Percentiles rank a stretch among this genome's conserved stretches.
Conservation (phyloP, 192 early-diverging fungal species). For the Backusella westeae region DNA sequence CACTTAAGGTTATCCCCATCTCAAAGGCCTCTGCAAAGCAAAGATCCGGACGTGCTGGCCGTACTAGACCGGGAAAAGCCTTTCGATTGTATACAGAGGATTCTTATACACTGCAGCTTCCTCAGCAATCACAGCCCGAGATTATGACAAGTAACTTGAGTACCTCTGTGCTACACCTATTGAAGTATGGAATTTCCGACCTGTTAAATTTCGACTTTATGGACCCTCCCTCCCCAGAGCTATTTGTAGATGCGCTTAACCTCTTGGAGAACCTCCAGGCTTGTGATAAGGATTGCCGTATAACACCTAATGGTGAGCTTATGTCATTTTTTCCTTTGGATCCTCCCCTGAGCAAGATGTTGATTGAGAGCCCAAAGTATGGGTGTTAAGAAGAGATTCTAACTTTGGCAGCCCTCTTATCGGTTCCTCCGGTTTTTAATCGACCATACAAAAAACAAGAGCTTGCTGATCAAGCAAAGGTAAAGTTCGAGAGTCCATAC, state of each 20-base stretch:
- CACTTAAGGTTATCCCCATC: conserved; percentile 90
- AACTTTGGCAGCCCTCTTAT: conserved; percentile 91
- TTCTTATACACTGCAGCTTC: conserved; percentile 86
- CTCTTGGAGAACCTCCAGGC: conserved; percentile 92
- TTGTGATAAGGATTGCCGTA: conserved; percentile 88
- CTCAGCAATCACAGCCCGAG: conserved; percentile 98
- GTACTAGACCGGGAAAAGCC: conserved; percentile 95
- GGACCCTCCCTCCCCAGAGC: conserved; percentile 98
- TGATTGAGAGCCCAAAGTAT: conserved; percentile 83
- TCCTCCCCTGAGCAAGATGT: conserved; percentile 91
- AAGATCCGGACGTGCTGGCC: conserved; percentile 95
- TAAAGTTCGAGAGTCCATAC: conserved; percentile 88
- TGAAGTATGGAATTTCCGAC: conserved; percentile 95
- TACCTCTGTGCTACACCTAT: conserved; percentile 91
- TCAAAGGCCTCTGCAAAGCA: conserved; percentile 95
- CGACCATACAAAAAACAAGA: conserved; percentile 86
- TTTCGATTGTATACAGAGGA: conserved; percentile 98
- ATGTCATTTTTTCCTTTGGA: conserved; percentile 99
- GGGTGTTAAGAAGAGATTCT: conserved; percentile 92
- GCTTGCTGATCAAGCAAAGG: conserved; percentile 87
- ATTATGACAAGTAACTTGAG: conserved; percentile 96
- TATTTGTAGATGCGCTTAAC: conserved; percentile 95
- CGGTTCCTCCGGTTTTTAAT: conserved; percentile 87
- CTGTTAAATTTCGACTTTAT: conserved; percentile 99
- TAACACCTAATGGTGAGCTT: conserved; percentile 76